Conservation (phyloP, 2,329 filamentous ascomycete species). For the Cladosporium oxysporum region DNA sequence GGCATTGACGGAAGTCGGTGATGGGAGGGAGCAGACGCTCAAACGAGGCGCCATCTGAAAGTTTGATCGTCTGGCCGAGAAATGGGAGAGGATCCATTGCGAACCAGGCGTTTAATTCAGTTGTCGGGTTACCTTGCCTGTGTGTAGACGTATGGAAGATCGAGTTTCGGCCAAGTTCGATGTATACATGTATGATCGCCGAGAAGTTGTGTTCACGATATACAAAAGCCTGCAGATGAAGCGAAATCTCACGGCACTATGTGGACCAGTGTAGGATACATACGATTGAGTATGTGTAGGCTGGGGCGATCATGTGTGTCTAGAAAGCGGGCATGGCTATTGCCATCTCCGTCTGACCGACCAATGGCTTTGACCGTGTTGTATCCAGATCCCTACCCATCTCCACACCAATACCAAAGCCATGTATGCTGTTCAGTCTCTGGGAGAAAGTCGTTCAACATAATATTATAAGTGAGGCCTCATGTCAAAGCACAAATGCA, state of each 20-base stretch:
- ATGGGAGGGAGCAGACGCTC: conserved; percentile 23
- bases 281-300: not conserved
- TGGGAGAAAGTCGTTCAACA: not conserved
- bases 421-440: not conserved
- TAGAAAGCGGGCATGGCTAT: not conserved
- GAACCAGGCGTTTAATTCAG: not conserved
- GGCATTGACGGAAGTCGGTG: conserved; percentile 37
- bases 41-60: not conserved
- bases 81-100: conserved; percentile 8
- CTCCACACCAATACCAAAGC: not conserved
- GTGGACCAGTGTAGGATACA: not conserved
- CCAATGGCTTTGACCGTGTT: not conserved
- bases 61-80: not conserved
- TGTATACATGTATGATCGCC: not conserved
- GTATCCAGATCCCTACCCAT: not conserved
- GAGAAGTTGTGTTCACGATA: not conserved
- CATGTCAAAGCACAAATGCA: not conserved
- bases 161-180: not conserved
- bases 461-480: not conserved
- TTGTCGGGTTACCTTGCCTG: not conserved
- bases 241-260: not conserved
- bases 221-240: not conserved
- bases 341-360: not conserved
- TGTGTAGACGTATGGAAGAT: not conserved
- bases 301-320: not conserved